Base-by-base conservation (phyloP, 345 rosid genomes). In the Gossypium ekmanianum region DNA sequence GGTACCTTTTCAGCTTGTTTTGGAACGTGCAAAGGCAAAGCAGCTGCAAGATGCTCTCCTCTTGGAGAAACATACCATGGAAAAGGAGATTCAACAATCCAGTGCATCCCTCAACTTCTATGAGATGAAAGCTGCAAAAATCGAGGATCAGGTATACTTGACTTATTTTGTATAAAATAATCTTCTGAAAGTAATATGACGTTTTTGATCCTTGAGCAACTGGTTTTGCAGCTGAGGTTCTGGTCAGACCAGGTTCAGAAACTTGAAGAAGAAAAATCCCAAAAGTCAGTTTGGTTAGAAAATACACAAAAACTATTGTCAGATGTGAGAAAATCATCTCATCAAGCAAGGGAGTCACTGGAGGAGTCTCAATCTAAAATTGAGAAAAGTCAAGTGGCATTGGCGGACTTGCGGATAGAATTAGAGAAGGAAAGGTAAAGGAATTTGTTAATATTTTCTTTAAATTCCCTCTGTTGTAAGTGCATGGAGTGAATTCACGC, bases 21-120 rank as follows among this genome's bases (percentile, higher is more conserved):
- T 93, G 82, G 99, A 96, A 81, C 91, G 94, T 65, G 77, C 88
- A 68, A 85, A 79, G 71, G 93, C 98, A 39, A 92, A 87, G 76
- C 97, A 96, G 79, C 79, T 86, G 83, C 90, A 76, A 75, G 92
- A 89, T 76, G 74, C 93, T 75, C 80, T 90, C 47, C 82, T 79
- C n/a, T 83, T 86, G 76, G 94, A 93, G 70, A 93, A 88, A 66
- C 77, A 65, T 69, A 84, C 77, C 22, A 84, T 89, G 84, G 91
- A 84, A 66, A 93, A 83, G 82, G 91, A 90, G 76, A 85, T 88
- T 76, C 93, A 92, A 78, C 92, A 81, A 79, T 92, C 91, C 54
- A 84, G 83, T 81, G 77, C 87, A 75, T 86, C 90, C 81, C 83
- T 87, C 44, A 90, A 87, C 72, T 88, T 92, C 76, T 87, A 81